Base-by-base conservation (phyloP, 495 filamentous ascomycete genomes). In the Aspergillus sclerotiicarbonarius region DNA sequence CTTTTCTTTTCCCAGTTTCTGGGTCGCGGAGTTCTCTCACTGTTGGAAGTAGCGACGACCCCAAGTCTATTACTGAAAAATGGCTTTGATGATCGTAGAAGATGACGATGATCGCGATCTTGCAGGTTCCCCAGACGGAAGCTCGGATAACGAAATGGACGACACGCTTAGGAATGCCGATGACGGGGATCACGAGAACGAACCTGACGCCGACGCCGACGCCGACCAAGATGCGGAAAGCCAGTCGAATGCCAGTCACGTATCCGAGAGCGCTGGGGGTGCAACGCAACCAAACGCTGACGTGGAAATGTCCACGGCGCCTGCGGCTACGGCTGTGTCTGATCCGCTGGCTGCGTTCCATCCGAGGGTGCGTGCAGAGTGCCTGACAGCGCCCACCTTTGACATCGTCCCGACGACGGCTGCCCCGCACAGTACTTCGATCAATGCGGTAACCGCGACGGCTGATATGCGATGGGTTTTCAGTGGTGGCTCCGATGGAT, bases 351-450 rank as follows among this genome's bases (percentile, higher is more conserved):
- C 72, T 39, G 67, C 67, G 21, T 74, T 76, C 53, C 85, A 85
- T 31, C 92, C 89, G 0, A 82, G 74, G 41, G 78, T 93, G 32
- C 87, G 90, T n/a, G 73, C 87, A 30, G 95, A 96, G 66, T 90
- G 84, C 45, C 76, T 93, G 21, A 88, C 83, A 8, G 94, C 95
- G n/a, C 72, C 80, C 29, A 86, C 86, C 13, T 99, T 98, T 80
- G 94, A 99, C 71, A 96, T 99, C 43, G 88, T 93, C 7, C 94
- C 94, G 7, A 98, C 96, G 20, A 96, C 96, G 70, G 94, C 94
- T 13, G 94, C 94, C 3, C 94, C 94, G 4, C 92, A 96, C 69
- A 88, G 89, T 57, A 99, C 94, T 12, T 97, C 92, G 33, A 90
- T 99, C 76, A 99, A 99, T 66, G 87, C 91, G 4, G 81, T 98